phyloP scores from a whole-genome alignment of 129 eudicot species.

The Flaveria sonorensis region DNA sequence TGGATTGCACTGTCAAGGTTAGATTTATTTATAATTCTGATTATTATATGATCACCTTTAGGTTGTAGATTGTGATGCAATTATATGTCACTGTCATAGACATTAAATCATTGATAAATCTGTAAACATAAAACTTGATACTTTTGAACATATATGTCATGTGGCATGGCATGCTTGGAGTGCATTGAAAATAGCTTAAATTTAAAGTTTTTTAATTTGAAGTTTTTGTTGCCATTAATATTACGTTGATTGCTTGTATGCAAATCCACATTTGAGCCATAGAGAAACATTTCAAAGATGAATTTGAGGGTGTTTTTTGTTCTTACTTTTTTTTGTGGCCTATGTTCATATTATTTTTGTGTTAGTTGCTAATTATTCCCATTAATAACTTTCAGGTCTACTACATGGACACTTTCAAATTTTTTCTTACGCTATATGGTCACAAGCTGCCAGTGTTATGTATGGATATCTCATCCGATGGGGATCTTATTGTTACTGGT shows the following conservation, averaged over 20 bases:
- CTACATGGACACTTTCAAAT: slow-evolving; percentile 78
- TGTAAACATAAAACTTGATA: not conserved
- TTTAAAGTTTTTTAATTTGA: not conserved
- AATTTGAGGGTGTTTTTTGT: slow-evolving; percentile 4
- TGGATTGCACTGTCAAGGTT: slow-evolving; percentile 91
- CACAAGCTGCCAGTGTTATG: slow-evolving; percentile 92
- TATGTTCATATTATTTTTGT: not conserved
- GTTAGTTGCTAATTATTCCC: slow-evolving; percentile 14
- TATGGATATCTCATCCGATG: slow-evolving; percentile 96
- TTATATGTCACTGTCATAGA: not conserved
- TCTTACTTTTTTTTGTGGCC: not conserved
- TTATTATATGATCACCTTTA: not conserved
- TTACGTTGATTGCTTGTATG: not conserved
- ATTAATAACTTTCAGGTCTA: slow-evolving; percentile 57
- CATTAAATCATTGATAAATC: not conserved
- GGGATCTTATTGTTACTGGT: slow-evolving; percentile 89
- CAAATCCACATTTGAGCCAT: slow-evolving; percentile 1
- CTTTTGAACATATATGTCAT: not conserved
- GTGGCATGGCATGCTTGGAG: slow-evolving; percentile 4
- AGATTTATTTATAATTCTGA: not conserved
- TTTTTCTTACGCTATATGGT: slow-evolving; percentile 79
- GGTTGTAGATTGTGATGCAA: slow-evolving; percentile 3
- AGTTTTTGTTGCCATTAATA: not conserved
- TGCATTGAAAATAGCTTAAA: not conserved
- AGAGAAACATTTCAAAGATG: not conserved